These are phyloP conservation scores for Colletotrichum somersetense DNA, from an alignment of 2,329 filamentous ascomycete genomes.

Conservation along the genomic window DNA sequence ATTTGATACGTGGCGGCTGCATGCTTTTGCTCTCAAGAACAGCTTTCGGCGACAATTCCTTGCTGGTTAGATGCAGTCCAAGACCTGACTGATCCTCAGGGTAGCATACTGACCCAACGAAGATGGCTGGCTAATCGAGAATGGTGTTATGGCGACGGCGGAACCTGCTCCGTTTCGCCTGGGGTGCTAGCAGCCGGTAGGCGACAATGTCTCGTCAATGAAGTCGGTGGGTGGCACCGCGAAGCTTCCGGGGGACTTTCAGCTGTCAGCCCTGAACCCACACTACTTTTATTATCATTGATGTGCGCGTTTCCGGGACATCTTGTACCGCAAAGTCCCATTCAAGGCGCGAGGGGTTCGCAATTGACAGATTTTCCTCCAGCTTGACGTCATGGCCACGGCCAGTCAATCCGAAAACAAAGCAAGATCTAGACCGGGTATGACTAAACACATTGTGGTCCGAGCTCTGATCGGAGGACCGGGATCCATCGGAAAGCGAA, in stretches of 20 bases:
- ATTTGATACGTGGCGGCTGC: neutral
- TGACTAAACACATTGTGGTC: conserved; percentile 9
- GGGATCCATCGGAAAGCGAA: neutral
- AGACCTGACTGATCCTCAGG: neutral
- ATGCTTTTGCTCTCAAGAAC: neutral
- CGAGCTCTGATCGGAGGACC: neutral
- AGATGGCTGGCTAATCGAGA: neutral
- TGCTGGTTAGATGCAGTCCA: conserved; percentile 5
- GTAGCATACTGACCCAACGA: neutral
- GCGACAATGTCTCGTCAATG: neutral
- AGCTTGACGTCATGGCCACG: conserved; percentile 24
- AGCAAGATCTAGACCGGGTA: neutral
- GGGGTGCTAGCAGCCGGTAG: neutral
- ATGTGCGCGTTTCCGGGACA: neutral
- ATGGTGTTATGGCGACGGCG: neutral
- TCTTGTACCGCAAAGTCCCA: neutral
- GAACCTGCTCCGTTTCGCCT: conserved; percentile 23
- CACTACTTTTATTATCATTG: neutral
- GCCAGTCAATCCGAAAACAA: neutral
- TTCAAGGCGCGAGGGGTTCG: neutral
- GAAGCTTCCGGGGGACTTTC: neutral
- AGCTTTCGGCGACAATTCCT: neutral
- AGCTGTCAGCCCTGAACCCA: neutral
- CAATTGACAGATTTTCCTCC: neutral
- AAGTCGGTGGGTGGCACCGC: neutral